phyloP scores from a whole-genome alignment of 805 yeast genomes.

The Huiozyma naganishii region DNA sequence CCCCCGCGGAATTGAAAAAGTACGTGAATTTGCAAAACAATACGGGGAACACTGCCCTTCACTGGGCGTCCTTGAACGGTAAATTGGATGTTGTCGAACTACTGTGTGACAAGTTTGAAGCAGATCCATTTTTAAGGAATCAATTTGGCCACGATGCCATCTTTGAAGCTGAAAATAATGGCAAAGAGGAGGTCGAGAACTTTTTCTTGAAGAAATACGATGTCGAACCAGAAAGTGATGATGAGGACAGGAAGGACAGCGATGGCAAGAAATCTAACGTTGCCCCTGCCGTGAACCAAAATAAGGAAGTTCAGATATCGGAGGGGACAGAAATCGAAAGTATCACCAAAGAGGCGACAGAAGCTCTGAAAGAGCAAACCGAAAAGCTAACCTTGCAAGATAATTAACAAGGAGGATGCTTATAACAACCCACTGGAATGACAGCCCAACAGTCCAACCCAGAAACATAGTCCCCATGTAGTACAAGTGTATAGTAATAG shows the following conservation, averaged over 20 bases:
- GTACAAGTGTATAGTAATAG: background rate
- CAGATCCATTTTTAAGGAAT: constrained; percentile 76
- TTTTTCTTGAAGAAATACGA: constrained; percentile 67
- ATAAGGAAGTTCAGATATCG: constrained; percentile 28
- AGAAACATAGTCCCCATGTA: background rate
- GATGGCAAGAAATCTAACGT: constrained; percentile 30
- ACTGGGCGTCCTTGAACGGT: constrained; percentile 93
- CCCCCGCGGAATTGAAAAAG: constrained; percentile 32
- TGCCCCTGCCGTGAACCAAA: constrained; percentile 8
- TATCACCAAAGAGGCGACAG: constrained; percentile 38
- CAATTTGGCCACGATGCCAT: constrained; percentile 69
- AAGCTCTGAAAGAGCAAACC: constrained; percentile 27
- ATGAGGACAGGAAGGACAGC: constrained; percentile 31
- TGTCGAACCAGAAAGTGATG: constrained; percentile 50
- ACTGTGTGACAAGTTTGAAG: constrained; percentile 62
- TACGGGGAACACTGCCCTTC: constrained; percentile 87
- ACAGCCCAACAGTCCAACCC: background rate
- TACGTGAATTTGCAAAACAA: constrained; percentile 50
- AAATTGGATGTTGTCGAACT: constrained; percentile 59
- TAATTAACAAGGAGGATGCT: no score
- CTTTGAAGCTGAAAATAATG: constrained; percentile 78
- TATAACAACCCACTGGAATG: no score
- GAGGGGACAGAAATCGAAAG: constrained; percentile 44
- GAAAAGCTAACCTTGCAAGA: constrained; percentile 12
- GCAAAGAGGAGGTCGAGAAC: constrained; percentile 64